Conservation (phyloP, 2,329 filamentous ascomycete species). For the Aspergillus sp. region DNA sequence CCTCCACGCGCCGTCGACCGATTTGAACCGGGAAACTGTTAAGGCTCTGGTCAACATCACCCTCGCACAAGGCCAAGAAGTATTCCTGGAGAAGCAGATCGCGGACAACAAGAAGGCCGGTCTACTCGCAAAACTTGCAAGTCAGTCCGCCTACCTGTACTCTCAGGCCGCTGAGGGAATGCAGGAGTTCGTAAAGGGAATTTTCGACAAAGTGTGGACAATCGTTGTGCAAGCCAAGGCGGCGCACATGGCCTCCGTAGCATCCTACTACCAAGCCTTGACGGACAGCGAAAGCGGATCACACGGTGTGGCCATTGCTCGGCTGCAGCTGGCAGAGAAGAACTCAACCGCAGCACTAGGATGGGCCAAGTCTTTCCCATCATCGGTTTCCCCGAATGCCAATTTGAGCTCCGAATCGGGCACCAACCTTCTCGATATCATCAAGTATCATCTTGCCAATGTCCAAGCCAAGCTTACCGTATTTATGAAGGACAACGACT, state of each 20-base stretch:
- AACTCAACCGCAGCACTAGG: constrained; percentile 77
- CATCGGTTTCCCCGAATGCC: constrained; percentile 73
- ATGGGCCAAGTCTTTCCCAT: constrained; percentile 77
- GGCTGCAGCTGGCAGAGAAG: constrained; percentile 77
- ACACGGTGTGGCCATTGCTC: constrained; percentile 80
- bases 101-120: constrained; percentile 90
- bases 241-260: constrained; percentile 77
- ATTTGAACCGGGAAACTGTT: constrained; percentile 91
- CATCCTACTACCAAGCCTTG: constrained; percentile 90
- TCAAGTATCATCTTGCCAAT: constrained; percentile 76
- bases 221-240: constrained; percentile 72
- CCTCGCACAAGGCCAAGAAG: constrained; percentile 93
- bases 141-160: constrained; percentile 87
- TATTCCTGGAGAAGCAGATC: constrained; percentile 95
- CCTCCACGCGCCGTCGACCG: constrained; percentile 92
- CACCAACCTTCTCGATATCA: constrained; percentile 71
- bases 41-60: constrained; percentile 91
- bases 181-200: constrained; percentile 85
- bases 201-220: constrained; percentile 95
- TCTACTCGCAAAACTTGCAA: constrained; percentile 86
- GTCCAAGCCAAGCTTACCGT: constrained; percentile 79
- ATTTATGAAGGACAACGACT: constrained; percentile 90
- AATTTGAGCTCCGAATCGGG: constrained; percentile 83
- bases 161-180: constrained; percentile 83
- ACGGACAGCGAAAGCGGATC: constrained; percentile 87